phyloP scores from a whole-genome alignment of 164 flowering plant species.

The Stephania cephalantha region DNA sequence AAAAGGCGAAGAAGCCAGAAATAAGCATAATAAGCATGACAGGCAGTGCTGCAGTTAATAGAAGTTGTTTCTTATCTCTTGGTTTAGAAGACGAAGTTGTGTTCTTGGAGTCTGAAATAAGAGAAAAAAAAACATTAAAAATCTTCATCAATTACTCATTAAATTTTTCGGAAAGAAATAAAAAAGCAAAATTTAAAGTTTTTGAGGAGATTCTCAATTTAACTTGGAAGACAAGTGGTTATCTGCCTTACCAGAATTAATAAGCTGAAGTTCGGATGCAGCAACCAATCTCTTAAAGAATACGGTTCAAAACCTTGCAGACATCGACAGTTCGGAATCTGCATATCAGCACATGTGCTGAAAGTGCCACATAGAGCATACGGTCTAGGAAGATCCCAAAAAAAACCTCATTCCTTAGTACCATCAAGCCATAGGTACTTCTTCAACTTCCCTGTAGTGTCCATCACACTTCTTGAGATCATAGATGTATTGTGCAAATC shows the following conservation, averaged over 20 bases:
- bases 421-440: not conserved
- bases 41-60: not conserved
- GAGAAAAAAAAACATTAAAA: too few species aligned
- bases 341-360: not conserved
- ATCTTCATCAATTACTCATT: too few species aligned
- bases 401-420: not conserved
- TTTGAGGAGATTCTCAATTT: too few species aligned
- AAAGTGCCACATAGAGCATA: slow-evolving; percentile 11
- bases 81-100: not conserved
- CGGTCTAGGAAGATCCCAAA: not conserved
- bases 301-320: slow-evolving; percentile 12
- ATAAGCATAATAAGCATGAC: not conserved
- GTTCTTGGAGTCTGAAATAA: too few species aligned
- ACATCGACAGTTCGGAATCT: slow-evolving; percentile 4
- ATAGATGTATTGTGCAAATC: not conserved
- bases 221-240: too few species aligned
- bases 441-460: not conserved
- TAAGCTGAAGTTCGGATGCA: not conserved
- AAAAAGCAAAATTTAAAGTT: too few species aligned
- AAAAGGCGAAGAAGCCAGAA: not conserved
- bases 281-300: not conserved
- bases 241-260: too few species aligned
- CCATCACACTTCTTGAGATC: not conserved
- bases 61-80: not conserved
- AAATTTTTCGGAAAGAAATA: too few species aligned